phyloP scores from a whole-genome alignment of 2,329 filamentous ascomycete species.

The Ophiosphaerella narmari region DNA sequence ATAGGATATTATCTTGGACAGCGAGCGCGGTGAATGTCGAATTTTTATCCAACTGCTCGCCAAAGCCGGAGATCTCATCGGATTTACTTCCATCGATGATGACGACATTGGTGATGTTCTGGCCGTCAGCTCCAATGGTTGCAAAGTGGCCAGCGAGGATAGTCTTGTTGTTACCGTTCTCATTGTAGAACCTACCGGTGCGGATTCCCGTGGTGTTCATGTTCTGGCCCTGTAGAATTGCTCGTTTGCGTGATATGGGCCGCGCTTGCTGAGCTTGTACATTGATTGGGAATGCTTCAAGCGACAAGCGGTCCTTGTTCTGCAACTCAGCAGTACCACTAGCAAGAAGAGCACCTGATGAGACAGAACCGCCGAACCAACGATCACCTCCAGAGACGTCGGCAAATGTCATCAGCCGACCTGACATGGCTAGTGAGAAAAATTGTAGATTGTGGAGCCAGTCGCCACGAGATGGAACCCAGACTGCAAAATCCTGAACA shows the following conservation, averaged over 20 bases:
- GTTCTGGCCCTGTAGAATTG: slow-evolving; percentile 49
- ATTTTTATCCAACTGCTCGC: slow-evolving; percentile 66
- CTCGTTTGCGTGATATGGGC: slow-evolving; percentile 47
- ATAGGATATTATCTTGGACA: slow-evolving; percentile 60
- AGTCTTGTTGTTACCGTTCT: slow-evolving; percentile 75
- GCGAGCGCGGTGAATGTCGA: slow-evolving; percentile 77
- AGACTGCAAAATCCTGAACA: slow-evolving; percentile 81
- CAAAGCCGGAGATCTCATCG: slow-evolving; percentile 70
- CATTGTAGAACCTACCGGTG: slow-evolving; percentile 76
- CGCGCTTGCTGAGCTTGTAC: slow-evolving; percentile 34
- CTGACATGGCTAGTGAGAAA: slow-evolving; percentile 68
- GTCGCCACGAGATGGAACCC: slow-evolving; percentile 82
- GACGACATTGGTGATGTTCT: slow-evolving; percentile 76
- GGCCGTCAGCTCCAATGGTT: slow-evolving; percentile 69
- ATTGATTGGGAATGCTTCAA: slow-evolving; percentile 52
- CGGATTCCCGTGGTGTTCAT: slow-evolving; percentile 68
- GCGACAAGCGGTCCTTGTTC: slow-evolving; percentile 31
- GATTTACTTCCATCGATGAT: slow-evolving; percentile 78
- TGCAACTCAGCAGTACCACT: slow-evolving; percentile 73
- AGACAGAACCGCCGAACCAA: slow-evolving; percentile 82
- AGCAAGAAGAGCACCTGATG: slow-evolving; percentile 73
- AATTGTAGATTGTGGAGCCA: slow-evolving; percentile 82
- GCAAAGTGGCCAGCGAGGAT: slow-evolving; percentile 87
- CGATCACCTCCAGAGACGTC: slow-evolving; percentile 63
- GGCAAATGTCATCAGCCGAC: slow-evolving; percentile 73